Conservation (phyloP, 768 basidiomycete species). For the Chlorophyllum brunneum region DNA sequence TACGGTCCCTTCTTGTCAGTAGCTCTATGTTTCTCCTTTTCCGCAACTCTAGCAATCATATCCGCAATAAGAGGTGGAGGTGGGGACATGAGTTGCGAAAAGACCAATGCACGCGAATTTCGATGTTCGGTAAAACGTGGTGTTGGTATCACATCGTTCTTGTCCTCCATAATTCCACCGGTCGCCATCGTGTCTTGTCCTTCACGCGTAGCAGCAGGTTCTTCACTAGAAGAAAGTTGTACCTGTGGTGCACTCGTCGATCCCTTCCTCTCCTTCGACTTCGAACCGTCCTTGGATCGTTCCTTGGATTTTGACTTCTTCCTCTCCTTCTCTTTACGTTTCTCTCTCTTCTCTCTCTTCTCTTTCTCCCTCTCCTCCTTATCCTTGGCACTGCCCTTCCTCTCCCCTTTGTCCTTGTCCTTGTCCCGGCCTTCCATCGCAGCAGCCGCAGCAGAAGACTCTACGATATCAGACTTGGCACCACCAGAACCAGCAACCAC, state of each 20-base stretch:
- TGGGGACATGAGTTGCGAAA: slow-evolving; percentile 3
- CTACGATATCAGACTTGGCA: not conserved
- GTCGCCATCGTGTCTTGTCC: too few relatives aligned
- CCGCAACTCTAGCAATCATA: not conserved
- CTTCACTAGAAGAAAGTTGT: too few relatives aligned
- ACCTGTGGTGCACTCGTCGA: not conserved
- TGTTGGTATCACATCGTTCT: not conserved
- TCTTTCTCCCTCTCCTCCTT: slow-evolving; percentile 19
- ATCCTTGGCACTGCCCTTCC: slow-evolving; percentile 15
- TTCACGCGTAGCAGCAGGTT: too few relatives aligned
- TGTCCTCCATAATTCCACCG: not conserved
- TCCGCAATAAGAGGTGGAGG: not conserved
- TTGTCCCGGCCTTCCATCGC: not conserved
- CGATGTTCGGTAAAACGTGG: not conserved
- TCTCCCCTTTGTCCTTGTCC: slow-evolving; percentile 8
- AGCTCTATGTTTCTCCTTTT: not conserved
- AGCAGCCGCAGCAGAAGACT: not conserved
- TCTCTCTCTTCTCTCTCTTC: slow-evolving; percentile 11
- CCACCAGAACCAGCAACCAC: slow-evolving; percentile 26
- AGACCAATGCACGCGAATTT: not conserved
- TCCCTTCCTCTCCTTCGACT: not conserved
- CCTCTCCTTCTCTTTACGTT: slow-evolving; percentile 17
- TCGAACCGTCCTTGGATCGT: not conserved
- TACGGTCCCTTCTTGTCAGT: slow-evolving; percentile 25
- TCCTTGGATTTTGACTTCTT: slow-evolving; percentile 1